Evolutionary conservation across 305 asterid genomes (phyloP).

Genomic region (Withania somnifera): DNA sequence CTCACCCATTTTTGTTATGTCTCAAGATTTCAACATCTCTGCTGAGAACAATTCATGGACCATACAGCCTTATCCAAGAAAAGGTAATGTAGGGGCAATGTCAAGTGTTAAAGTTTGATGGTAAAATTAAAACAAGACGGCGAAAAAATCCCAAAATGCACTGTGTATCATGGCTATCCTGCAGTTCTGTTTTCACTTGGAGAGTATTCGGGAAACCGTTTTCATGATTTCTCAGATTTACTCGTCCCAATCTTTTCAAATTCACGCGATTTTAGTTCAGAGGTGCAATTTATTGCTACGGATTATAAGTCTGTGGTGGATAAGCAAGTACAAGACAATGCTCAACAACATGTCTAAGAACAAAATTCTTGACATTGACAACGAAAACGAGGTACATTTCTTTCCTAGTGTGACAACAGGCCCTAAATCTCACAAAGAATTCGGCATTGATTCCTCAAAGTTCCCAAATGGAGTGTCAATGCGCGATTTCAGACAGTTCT

Average conservation of each 20-base stretch:
- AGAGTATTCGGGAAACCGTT: constrained; percentile 59
- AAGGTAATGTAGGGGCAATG: constrained; percentile 27
- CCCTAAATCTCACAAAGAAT: constrained; percentile 36
- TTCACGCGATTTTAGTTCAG: constrained; percentile 21
- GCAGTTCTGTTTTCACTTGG: constrained; percentile 59
- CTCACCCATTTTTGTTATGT: constrained; percentile 29
- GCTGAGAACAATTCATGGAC: constrained; percentile 26
- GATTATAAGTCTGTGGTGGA: constrained; percentile 59
- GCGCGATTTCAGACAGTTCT: constrained; percentile 35
- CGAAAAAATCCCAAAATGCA: constrained; percentile 29
- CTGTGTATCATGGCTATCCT: constrained; percentile 25
- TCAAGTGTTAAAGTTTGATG: constrained; percentile 37
- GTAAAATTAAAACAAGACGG: constrained; percentile 14
- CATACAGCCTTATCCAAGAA: constrained; percentile 58
- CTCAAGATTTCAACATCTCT: background rate
- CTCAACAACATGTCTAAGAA: constrained; percentile 30
- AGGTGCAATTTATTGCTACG: constrained; percentile 47
- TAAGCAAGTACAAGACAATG: constrained; percentile 19
- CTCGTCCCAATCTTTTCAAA: constrained; percentile 45
- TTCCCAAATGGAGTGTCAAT: constrained; percentile 19
- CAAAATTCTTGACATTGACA: constrained; percentile 33
- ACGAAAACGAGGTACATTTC: constrained; percentile 37
- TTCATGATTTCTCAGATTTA: constrained; percentile 64
- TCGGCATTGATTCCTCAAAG: constrained; percentile 25
- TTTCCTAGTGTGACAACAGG: constrained; percentile 35